phyloP scores from a whole-genome alignment of 495 filamentous ascomycete genomes.

The Aspergillus wentii region DNA sequence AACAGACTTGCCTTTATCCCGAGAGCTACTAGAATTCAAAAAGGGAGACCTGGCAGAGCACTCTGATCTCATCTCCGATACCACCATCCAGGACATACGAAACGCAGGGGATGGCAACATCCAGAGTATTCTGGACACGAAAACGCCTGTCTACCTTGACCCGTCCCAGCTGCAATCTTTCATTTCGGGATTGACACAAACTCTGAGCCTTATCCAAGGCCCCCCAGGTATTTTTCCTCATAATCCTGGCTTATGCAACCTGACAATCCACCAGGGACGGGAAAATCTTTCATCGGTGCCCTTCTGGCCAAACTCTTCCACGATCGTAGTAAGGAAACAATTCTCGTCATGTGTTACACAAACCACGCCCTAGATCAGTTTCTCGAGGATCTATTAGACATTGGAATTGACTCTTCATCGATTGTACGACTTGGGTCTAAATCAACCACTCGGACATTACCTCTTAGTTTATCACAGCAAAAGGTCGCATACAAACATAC shows the following conservation, averaged over 20 bases:
- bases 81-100: conserved; percentile 17
- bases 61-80: conserved; percentile 16
- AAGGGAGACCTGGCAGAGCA: conserved; percentile 9
- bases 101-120: conserved; percentile 10
- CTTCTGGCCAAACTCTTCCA: conserved; percentile 56
- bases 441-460: conserved; percentile 43
- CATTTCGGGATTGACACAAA: conserved; percentile 45
- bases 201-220: conserved; percentile 65
- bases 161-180: conserved; percentile 55
- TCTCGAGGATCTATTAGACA: conserved; percentile 60
- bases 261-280: conserved; percentile 54
- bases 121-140: conserved; percentile 22
- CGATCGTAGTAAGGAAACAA: conserved; percentile 43
- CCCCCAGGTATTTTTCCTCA: conserved; percentile 56
- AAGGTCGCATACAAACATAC: conserved; percentile 15
- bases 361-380: conserved; percentile 81
- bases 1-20: conserved; percentile 45
- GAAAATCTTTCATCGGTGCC: conserved; percentile 75
- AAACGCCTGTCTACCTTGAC: conserved; percentile 44
- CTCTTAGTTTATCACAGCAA: conserved; percentile 47
- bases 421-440: conserved; percentile 71
- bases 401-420: conserved; percentile 45
- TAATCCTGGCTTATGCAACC: not conserved
- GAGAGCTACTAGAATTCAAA: conserved; percentile 42
- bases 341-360: conserved; percentile 60